These are phyloP conservation scores for Cochlearia excelsa DNA, from an alignment of 345 rosid species.

Conservation along the genomic window DNA sequence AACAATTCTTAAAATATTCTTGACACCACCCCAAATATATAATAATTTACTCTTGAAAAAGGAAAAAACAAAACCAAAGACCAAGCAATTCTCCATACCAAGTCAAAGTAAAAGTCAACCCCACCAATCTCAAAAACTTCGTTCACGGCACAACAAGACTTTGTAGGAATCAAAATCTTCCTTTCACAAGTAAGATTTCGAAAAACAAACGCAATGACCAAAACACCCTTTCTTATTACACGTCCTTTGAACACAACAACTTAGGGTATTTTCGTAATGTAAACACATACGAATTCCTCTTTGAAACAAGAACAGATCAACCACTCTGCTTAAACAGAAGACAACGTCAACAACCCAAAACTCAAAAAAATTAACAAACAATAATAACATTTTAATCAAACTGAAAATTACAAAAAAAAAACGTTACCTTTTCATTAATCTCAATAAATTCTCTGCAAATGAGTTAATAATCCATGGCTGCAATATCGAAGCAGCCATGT, in stretches of 20 bases:
- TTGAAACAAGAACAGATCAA: background rate
- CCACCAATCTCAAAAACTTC: too few species aligned
- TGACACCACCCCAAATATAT: too few species aligned
- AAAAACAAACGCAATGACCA: background rate
- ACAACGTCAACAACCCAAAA: constrained; percentile 16
- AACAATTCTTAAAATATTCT: too few species aligned
- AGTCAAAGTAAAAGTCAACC: too few species aligned
- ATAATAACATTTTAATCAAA: background rate
- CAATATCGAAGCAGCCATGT: constrained; percentile 43
- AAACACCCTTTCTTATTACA: background rate
- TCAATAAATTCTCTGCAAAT: constrained; percentile 15
- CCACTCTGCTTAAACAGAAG: background rate
- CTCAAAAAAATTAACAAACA: background rate
- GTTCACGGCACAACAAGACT: too few species aligned
- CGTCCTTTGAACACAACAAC: too few species aligned
- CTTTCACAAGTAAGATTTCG: too few species aligned
- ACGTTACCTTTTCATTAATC: constrained; percentile 8
- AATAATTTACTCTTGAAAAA: too few species aligned
- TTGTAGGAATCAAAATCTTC: too few species aligned
- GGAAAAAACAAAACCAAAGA: too few species aligned
- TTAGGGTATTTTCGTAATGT: background rate
- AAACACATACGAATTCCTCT: background rate
- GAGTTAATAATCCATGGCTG: constrained; percentile 41
- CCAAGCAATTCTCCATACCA: too few species aligned
- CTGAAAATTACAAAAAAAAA: background rate